Conservation (phyloP, 2,329 filamentous ascomycete genomes). For the Aspergillus unguis region DNA sequence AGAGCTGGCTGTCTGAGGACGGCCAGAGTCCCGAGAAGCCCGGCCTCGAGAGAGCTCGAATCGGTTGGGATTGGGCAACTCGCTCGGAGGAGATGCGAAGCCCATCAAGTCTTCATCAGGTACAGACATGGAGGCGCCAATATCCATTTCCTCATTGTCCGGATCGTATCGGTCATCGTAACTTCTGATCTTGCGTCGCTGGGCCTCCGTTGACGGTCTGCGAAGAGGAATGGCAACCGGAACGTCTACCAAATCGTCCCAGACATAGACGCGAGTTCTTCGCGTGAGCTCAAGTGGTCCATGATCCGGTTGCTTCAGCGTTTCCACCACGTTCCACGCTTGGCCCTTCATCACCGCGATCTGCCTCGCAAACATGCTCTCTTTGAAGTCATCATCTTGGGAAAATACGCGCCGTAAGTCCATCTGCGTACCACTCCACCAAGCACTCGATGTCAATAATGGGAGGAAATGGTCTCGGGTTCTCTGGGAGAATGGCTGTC, state of each 20-base stretch:
- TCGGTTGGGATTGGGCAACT: conserved; percentile 70
- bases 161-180: conserved; percentile 36
- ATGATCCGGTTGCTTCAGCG: conserved; percentile 86
- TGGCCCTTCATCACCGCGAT: conserved; percentile 99
- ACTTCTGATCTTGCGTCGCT: conserved; percentile 58
- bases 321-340: conserved; percentile 98
- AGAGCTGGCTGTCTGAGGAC: conserved; percentile 36
- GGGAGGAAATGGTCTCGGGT: conserved; percentile 95
- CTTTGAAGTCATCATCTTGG: conserved; percentile 92
- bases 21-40: conserved; percentile 34
- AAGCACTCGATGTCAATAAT: conserved; percentile 85
- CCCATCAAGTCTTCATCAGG: conserved; percentile 66
- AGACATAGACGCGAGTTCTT: conserved; percentile 87
- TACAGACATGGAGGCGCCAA: conserved; percentile 66
- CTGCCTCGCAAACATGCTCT: conserved; percentile 97
- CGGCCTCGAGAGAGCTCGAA: conserved; percentile 61
- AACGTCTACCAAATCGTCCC: conserved; percentile 96
- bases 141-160: conserved; percentile 87
- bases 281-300: conserved; percentile 90
- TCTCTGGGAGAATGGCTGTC: conserved; percentile 90
- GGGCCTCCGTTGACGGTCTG: conserved; percentile 78
- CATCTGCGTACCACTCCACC: conserved; percentile 94
- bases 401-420: conserved; percentile 84
- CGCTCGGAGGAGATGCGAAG: conserved; percentile 52
- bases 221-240: conserved; percentile 90